Percentiles rank a stretch among this genome's conserved stretches.
Conservation (phyloP, 345 rosid species). For the Anastatica hierochuntica region DNA sequence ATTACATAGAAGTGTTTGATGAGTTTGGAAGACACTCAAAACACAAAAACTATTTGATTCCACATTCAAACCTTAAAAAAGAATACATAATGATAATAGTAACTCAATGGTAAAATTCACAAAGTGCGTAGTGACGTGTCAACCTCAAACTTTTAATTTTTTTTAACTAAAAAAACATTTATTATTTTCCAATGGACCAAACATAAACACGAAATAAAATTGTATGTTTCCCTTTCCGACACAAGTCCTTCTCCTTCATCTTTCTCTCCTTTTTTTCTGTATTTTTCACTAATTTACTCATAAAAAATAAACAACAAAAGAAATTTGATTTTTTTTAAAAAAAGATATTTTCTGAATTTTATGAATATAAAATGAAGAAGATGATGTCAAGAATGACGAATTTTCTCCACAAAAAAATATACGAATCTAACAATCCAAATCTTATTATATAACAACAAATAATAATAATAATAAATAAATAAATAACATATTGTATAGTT, state of each 20-base stretch:
- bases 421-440: constrained; percentile 47
- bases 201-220: constrained; percentile 11
- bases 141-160: neutral
- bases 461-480: too few relatives aligned
- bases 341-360: neutral
- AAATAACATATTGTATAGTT: too few relatives aligned
- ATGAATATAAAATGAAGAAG: constrained; percentile 6
- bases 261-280: neutral
- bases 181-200: constrained; percentile 11
- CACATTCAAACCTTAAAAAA: neutral
- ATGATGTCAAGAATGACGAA: constrained; percentile 43
- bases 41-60: too few relatives aligned
- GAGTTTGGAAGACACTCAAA: too few relatives aligned
- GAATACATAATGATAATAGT: neutral
- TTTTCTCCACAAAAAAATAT: constrained; percentile 11
- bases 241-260: constrained; percentile 8
- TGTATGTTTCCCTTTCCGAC: constrained; percentile 27
- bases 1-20: too few relatives aligned
- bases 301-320: neutral
- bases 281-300: neutral
- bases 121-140: constrained; percentile 27
- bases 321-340: neutral
- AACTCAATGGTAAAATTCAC: constrained; percentile 5
- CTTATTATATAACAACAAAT: constrained; percentile 18
- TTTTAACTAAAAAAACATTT: neutral